phyloP scores from a whole-genome alignment of 495 filamentous ascomycete genomes.

The Podospora appendiculata region DNA sequence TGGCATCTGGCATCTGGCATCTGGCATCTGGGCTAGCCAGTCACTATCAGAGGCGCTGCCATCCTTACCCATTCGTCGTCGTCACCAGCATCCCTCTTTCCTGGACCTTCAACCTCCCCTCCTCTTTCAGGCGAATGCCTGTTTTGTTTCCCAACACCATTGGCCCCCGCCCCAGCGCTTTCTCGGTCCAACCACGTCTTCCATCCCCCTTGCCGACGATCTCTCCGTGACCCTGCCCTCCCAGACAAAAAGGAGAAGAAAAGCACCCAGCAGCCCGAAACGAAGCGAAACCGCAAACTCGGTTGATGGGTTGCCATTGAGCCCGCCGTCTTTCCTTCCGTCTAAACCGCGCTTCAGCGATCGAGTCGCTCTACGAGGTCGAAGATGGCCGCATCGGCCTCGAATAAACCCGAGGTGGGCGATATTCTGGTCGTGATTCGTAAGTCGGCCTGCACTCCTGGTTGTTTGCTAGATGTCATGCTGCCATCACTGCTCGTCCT shows the following conservation, averaged over 20 bases:
- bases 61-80: background rate
- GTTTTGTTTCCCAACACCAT: background rate
- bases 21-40: no score
- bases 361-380: slow-evolving; percentile 3
- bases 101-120: background rate
- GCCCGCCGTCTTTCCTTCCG: slow-evolving; percentile 3
- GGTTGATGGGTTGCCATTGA: slow-evolving; percentile 3
- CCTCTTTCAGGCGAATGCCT: background rate
- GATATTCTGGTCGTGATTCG: slow-evolving; percentile 70
- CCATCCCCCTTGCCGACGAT: background rate
- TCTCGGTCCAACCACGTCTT: slow-evolving; percentile 1
- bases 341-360: slow-evolving; percentile 12
- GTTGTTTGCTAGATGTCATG: background rate
- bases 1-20: background rate
- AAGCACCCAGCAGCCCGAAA: background rate
- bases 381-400: slow-evolving; percentile 38
- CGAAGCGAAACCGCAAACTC: background rate
- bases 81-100: background rate
- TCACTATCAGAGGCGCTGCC: no score
- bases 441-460: slow-evolving; percentile 41
- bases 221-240: slow-evolving; percentile 1
- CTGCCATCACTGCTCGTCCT: background rate
- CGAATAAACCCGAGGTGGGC: slow-evolving; percentile 50
- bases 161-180: background rate
- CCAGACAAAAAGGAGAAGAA: background rate